Percentiles rank a stretch among this genome's conserved stretches.
Conservation (phyloP, 208 protist species). For the Trypanosoma rangeli region DNA sequence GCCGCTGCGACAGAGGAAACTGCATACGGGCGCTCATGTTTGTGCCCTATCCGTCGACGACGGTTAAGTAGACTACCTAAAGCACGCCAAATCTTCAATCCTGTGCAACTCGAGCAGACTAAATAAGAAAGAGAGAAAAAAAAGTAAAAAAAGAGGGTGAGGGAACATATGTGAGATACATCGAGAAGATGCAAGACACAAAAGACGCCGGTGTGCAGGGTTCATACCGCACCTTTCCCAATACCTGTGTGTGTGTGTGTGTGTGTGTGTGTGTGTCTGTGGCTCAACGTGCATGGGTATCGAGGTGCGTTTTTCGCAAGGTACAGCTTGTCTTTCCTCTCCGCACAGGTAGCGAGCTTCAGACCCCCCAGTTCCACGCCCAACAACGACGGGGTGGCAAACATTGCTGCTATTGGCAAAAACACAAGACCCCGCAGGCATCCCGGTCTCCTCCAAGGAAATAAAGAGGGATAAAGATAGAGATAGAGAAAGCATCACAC, state of each 20-base stretch:
- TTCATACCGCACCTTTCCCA: neutral
- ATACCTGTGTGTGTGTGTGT: neutral
- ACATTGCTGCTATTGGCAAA: conserved; percentile 4
- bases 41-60: neutral
- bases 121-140: neutral
- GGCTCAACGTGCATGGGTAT: conserved; percentile 1
- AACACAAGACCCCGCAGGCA: neutral
- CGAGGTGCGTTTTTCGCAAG: conserved; percentile 15
- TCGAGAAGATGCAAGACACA: neutral
- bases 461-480: too few relatives aligned
- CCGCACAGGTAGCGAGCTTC: neutral
- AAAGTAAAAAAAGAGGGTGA: neutral
- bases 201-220: neutral
- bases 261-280: conserved; percentile 1
- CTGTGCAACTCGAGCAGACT: too few relatives aligned
- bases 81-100: neutral
- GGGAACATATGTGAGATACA: neutral
- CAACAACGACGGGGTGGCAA: neutral
- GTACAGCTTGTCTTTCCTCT: conserved; percentile 11
- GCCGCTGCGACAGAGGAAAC: conserved; percentile 83
- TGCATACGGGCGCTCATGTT: conserved; percentile 87
- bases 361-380: neutral
- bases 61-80: neutral
- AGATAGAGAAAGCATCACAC: conserved; percentile 4
- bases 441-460: neutral